Evolutionary conservation across 1,284 basidiomycete genomes (phyloP).

Genomic region (Ustilago curta): DNA sequence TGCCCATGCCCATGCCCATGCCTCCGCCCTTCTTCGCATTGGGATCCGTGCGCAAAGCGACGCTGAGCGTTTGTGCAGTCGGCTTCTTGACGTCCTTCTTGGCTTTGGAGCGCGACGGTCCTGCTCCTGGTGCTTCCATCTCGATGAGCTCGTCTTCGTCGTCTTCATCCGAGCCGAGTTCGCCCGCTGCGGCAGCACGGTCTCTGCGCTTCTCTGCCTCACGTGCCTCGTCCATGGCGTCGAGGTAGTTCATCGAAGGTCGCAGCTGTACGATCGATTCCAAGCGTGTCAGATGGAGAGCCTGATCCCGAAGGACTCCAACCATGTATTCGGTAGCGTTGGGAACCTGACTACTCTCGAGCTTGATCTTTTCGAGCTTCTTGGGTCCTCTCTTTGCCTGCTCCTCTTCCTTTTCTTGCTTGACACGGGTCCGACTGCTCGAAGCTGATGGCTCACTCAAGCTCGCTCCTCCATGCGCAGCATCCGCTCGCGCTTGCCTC

Average conservation of each 20-base stretch:
- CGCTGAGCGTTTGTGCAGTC: constrained; percentile 57
- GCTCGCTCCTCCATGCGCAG: constrained; percentile 32
- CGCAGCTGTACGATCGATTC: constrained; percentile 62
- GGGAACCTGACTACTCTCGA: constrained; percentile 63
- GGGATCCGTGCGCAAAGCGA: constrained; percentile 55
- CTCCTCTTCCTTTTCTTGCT: constrained; percentile 44
- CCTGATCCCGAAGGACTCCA: constrained; percentile 62
- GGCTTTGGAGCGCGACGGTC: constrained; percentile 31
- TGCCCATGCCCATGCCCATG: constrained; percentile 26
- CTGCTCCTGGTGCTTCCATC: constrained; percentile 44
- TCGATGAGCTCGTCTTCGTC: constrained; percentile 53
- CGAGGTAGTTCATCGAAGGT: constrained; percentile 68
- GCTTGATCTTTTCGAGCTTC: constrained; percentile 61
- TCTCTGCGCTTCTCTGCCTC: constrained; percentile 56
- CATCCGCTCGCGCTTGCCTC: constrained; percentile 49
- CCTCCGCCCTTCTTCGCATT: constrained; percentile 33
- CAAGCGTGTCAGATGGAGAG: constrained; percentile 64
- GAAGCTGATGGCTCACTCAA: constrained; percentile 15
- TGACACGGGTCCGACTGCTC: constrained; percentile 28
- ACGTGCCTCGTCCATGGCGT: constrained; percentile 59
- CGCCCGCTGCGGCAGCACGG: constrained; percentile 48
- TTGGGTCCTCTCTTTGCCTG: constrained; percentile 34
- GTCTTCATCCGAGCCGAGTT: constrained; percentile 54
- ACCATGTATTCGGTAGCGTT: constrained; percentile 66
- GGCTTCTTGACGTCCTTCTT: constrained; percentile 51